Percentiles rank a stretch among this genome's conserved stretches.
These are phyloP conservation scores for Chamaecrista fasciculata DNA, from an alignment of 306 rosid species.

Conservation along the genomic window DNA sequence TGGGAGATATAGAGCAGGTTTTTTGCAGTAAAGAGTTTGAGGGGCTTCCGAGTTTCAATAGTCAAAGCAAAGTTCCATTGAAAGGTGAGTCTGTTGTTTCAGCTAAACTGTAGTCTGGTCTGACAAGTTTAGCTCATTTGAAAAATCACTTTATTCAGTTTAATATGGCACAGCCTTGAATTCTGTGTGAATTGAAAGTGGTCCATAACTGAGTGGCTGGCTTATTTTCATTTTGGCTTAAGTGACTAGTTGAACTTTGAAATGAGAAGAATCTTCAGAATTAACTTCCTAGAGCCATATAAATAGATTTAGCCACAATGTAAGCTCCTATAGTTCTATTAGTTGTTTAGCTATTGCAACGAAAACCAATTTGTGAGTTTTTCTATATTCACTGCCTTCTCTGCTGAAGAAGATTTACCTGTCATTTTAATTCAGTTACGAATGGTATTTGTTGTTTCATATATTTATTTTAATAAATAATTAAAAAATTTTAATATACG, in stretches of 20 bases:
- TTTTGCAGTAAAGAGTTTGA: slow-evolving; percentile 29
- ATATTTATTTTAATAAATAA: slow-evolving; percentile 6
- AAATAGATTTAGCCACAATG: neutral
- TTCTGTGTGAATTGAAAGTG: slow-evolving; percentile 4
- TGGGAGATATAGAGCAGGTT: slow-evolving; percentile 37
- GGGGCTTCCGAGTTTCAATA: slow-evolving; percentile 32
- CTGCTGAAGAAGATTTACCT: no score
- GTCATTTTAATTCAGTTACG: slow-evolving; percentile 21
- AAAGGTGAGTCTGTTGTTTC: slow-evolving; percentile 47
- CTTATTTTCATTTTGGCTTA: slow-evolving; percentile 11
- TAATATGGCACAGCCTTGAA: slow-evolving; percentile 22
- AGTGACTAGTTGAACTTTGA: slow-evolving; percentile 11
- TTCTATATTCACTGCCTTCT: slow-evolving; percentile 21
- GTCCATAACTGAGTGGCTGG: slow-evolving; percentile 1
- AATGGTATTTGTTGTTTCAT: slow-evolving; percentile 6
- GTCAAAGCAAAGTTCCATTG: slow-evolving; percentile 39
- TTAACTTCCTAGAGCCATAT: slow-evolving; percentile 5
- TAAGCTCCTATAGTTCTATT: slow-evolving; percentile 2
- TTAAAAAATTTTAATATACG: no score
- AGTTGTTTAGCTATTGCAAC: slow-evolving; percentile 1
- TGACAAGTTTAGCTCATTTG: slow-evolving; percentile 17
- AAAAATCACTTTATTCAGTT: slow-evolving; percentile 13
- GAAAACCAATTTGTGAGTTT: neutral
- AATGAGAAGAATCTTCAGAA: slow-evolving; percentile 14
- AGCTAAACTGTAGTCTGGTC: slow-evolving; percentile 18